A percentile compares a stretch with the other conserved stretches of the same genome.
Conservation (phyloP, 495 filamentous ascomycete genomes). For the Aspergillus ellipticus region DNA sequence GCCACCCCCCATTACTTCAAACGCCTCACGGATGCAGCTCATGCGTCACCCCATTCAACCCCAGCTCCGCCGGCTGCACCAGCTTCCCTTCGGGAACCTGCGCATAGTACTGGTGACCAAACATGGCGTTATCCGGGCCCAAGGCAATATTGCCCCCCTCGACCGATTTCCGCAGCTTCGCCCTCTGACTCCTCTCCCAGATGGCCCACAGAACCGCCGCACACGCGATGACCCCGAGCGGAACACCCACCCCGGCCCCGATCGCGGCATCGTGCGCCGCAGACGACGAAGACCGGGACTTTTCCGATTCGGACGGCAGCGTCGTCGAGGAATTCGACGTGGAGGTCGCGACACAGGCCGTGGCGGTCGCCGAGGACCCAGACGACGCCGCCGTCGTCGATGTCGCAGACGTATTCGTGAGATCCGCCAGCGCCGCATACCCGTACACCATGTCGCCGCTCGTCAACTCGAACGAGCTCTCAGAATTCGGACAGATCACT, state of each 20-base stretch:
- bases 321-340: slow-evolving; percentile 29
- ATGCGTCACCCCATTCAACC: background rate
- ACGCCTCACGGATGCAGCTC: background rate
- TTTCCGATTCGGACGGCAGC: slow-evolving; percentile 8
- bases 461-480: slow-evolving; percentile 20
- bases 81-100: background rate
- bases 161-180: background rate
- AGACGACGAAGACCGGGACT: slow-evolving; percentile 27
- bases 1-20: background rate
- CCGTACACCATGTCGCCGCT: slow-evolving; percentile 16
- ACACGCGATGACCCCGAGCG: slow-evolving; percentile 29
- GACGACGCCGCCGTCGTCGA: slow-evolving; percentile 20
- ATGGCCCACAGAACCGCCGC: slow-evolving; percentile 26
- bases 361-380: slow-evolving; percentile 30
- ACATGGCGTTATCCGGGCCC: background rate
- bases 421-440: slow-evolving; percentile 20
- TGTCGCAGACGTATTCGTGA: slow-evolving; percentile 11
- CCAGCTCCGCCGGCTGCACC: background rate
- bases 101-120: background rate
- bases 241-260: slow-evolving; percentile 26
- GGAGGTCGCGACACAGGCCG: slow-evolving; percentile 14
- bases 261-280: slow-evolving; percentile 19
- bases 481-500: slow-evolving; percentile 20
- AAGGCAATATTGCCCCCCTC: background rate
- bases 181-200: slow-evolving; percentile 13